Evolutionary conservation across 768 basidiomycete species (phyloP).

Genomic region (Psilocybe subaeruginosa): DNA sequence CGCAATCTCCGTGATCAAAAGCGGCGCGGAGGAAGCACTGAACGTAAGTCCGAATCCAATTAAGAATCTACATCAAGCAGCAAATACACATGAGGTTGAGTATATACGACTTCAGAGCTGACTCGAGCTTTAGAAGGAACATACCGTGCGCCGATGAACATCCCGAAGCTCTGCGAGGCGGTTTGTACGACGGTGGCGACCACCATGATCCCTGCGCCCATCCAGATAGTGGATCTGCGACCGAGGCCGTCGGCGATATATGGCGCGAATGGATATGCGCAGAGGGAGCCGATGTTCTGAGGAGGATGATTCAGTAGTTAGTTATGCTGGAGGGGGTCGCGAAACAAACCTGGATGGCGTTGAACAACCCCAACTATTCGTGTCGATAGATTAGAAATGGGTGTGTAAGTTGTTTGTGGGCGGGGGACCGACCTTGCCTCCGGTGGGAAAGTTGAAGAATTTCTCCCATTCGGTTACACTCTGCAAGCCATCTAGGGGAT

Average conservation of each 20-base stretch:
- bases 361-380: conserved; percentile 23
- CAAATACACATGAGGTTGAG: not conserved
- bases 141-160: conserved; percentile 60
- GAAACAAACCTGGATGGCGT: conserved; percentile 23
- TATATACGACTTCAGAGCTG: not conserved
- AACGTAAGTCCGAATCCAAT: conserved; percentile 27
- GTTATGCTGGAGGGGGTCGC: not conserved
- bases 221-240: conserved; percentile 49
- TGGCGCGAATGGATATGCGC: conserved; percentile 24
- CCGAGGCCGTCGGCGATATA: conserved; percentile 50
- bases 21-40: conserved; percentile 22
- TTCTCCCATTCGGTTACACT: conserved; percentile 23
- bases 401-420: not conserved
- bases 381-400: not conserved
- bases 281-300: conserved; percentile 27
- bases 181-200: conserved; percentile 53
- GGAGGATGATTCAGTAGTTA: not conserved
- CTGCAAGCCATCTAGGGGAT: conserved; percentile 30
- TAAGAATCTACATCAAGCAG: conserved; percentile 9
- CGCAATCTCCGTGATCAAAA: conserved; percentile 26
- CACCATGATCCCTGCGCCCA: conserved; percentile 55
- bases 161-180: conserved; percentile 50
- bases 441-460: conserved; percentile 18
- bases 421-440: conserved; percentile 18
- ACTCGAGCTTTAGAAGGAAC: not conserved